phyloP scores from a whole-genome alignment of 176 grass and related monocot species.

The Chrysopogon serrulatus region DNA sequence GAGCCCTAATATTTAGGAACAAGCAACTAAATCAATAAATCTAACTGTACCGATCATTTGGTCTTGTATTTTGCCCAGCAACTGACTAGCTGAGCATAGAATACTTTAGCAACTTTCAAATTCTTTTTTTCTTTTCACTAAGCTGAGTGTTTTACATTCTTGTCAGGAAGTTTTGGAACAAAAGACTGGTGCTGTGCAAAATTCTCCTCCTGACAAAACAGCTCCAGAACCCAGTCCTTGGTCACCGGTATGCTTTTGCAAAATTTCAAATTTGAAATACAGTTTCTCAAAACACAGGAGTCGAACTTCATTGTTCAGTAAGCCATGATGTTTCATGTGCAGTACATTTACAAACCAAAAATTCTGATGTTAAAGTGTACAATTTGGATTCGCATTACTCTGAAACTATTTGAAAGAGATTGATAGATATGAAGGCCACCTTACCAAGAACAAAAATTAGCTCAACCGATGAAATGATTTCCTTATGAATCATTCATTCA shows the following conservation, averaged over 20 bases:
- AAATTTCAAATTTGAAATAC: constrained; percentile 8
- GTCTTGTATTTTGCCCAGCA: neutral
- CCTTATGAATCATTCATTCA: neutral
- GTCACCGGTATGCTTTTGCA: constrained; percentile 67
- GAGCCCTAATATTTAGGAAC: neutral
- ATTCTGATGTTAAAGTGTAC: neutral
- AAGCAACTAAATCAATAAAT: neutral
- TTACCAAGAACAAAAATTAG: neutral
- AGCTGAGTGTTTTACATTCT: neutral
- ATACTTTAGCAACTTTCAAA: neutral
- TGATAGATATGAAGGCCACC: neutral
- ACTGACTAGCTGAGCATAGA: neutral
- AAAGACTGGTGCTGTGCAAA: constrained; percentile 79
- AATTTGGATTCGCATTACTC: neutral
- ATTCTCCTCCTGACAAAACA: constrained; percentile 77
- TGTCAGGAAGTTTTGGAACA: constrained; percentile 77
- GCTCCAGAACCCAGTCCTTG: constrained; percentile 67
- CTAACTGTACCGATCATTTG: neutral
- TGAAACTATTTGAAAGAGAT: neutral
- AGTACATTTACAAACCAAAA: neutral
- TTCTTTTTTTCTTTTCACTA: neutral
- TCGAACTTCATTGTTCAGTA: neutral
- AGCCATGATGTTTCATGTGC: neutral
- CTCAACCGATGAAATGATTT: neutral
- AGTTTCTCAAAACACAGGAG: neutral